phyloP scores from a whole-genome alignment of 2,329 filamentous ascomycete genomes.

The Sclerotinia borealis region DNA sequence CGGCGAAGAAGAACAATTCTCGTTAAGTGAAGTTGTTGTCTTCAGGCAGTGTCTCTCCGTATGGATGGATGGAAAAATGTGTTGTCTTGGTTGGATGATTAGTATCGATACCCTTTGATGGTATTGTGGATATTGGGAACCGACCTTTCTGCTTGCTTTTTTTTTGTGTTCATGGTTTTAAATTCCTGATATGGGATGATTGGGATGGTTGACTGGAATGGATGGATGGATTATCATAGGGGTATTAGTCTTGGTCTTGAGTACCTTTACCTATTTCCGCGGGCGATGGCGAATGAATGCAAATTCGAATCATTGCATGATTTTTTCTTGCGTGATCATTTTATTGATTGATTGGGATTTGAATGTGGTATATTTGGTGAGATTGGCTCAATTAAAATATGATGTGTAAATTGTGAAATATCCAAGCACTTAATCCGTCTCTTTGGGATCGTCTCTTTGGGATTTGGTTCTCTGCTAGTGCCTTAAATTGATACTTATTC shows the following conservation, averaged over 20 bases:
- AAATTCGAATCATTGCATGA: neutral
- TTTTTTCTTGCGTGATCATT: neutral
- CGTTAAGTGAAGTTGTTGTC: neutral
- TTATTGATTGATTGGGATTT: too few species aligned
- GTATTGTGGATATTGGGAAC: slow-evolving; percentile 6
- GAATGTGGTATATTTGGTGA: too few species aligned
- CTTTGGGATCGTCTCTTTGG: too few species aligned
- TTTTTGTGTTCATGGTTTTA: neutral
- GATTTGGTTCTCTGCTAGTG: too few species aligned
- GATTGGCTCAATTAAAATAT: too few species aligned
- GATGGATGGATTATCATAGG: slow-evolving; percentile 5
- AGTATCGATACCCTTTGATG: slow-evolving; percentile 4
- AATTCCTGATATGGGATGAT: neutral
- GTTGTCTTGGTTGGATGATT: neutral
- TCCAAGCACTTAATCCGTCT: too few species aligned
- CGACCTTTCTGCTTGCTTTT: slow-evolving; percentile 3
- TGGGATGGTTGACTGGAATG: neutral
- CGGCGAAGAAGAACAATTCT: slow-evolving; percentile 25
- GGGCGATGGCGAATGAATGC: neutral
- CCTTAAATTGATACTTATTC: too few species aligned
- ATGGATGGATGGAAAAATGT: neutral
- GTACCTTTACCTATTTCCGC: slow-evolving; percentile 1
- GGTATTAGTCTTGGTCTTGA: neutral
- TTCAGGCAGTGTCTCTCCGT: neutral
- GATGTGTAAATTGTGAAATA: too few species aligned